phyloP scores from a whole-genome alignment of 768 basidiomycete species.

The Termitomyces sp. region DNA sequence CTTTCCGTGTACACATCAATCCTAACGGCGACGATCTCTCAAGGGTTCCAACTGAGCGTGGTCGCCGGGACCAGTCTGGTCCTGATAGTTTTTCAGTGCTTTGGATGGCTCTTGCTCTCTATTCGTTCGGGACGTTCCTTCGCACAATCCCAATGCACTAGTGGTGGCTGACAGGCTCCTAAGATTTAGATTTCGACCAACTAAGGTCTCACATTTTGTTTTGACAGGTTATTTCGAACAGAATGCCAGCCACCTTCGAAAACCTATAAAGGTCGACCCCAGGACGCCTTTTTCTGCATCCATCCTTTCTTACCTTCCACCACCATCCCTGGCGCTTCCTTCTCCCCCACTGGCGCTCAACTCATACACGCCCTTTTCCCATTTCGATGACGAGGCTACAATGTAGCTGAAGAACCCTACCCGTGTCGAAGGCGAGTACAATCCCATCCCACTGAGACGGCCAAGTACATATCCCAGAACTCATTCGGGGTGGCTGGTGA shows the following conservation, averaged over 20 bases:
- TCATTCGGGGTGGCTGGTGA: conserved; percentile 12
- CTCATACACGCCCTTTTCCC: background rate
- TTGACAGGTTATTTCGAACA: background rate
- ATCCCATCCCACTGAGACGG: conserved; percentile 1
- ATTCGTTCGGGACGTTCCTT: background rate
- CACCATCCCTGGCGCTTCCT: background rate
- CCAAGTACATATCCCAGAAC: conserved; percentile 12
- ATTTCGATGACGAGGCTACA: conserved; percentile 3
- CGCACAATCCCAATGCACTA: background rate
- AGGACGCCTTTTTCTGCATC: conserved; percentile 1
- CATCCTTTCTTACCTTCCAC: conserved; percentile 1
- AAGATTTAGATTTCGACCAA: background rate
- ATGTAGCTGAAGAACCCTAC: conserved; percentile 8
- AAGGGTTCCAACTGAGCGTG: no score
- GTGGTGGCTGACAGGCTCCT: background rate
- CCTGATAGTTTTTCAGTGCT: background rate
- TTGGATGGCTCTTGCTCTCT: background rate
- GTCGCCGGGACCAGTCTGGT: background rate
- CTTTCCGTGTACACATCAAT: background rate
- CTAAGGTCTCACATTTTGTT: background rate
- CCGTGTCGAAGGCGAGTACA: conserved; percentile 4
- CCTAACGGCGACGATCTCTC: background rate
- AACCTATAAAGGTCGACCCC: conserved; percentile 6
- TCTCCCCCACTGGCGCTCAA: conserved; percentile 2
- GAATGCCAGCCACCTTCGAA: background rate